Conservation (phyloP, 441 rosid species). For the Aquilaria agallochum region DNA sequence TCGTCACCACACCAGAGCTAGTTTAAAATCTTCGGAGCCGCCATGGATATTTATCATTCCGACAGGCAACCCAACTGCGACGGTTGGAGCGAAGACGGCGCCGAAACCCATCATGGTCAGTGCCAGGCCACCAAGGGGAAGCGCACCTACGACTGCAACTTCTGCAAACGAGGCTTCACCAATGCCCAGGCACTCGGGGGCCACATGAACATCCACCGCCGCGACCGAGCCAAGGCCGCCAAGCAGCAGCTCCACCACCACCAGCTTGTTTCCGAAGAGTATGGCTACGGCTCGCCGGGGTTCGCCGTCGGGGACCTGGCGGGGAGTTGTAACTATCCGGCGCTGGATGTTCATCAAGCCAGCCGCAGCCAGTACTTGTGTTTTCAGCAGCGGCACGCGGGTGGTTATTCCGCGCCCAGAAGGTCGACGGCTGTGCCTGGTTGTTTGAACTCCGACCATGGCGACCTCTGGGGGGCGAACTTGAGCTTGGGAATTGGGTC, state of each 20-base stretch:
- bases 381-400: conserved; percentile 15
- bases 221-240: conserved; percentile 47
- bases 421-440: conserved; percentile 6
- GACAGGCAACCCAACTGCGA: conserved; percentile 21
- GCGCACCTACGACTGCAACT: conserved; percentile 57
- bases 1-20: background rate
- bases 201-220: conserved; percentile 75
- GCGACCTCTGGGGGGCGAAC: conserved; percentile 39
- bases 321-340: conserved; percentile 4
- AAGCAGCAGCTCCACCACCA: conserved; percentile 3
- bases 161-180: conserved; percentile 81
- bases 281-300: no score
- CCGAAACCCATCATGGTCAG: conserved; percentile 19
- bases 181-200: conserved; percentile 88
- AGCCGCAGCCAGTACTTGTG: conserved; percentile 13
- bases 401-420: conserved; percentile 2
- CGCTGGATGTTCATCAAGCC: conserved; percentile 17
- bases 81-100: conserved; percentile 27
- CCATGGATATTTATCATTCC: conserved; percentile 25
- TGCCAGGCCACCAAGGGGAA: conserved; percentile 17
- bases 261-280: no score
- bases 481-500: conserved; percentile 57
- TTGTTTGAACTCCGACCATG: conserved; percentile 14
- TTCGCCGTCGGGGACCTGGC: no score
- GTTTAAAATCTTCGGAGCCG: background rate